Base-by-base conservation (phyloP, 148 eudicot genomes). In the Cornus kousa region DNA sequence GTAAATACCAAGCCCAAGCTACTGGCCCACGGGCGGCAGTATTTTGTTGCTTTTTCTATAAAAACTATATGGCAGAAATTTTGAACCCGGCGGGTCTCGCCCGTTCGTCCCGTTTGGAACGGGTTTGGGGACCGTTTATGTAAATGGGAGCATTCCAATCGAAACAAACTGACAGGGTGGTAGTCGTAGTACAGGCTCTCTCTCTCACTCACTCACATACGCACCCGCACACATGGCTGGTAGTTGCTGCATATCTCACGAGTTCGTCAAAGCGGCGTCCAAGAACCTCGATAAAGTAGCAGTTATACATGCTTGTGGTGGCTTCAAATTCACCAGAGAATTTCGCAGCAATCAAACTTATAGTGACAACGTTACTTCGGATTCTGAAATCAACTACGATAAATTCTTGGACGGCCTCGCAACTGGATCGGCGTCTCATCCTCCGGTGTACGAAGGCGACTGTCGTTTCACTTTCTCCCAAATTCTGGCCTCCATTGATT, bases 161-260 rank as follows among this genome's bases (percentile, higher is more conserved):
- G 28, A 28, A 28, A 28, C 28, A 28, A 28, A 28, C 28, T 28
- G 0, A 28, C 28, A 28, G 28, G 28, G 28, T 0, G 28, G 28
- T 28, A 1, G n/a, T n/a, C n/a, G 28, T 28, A 28, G 28, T 28
- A 28, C 28, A 0, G 28, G n/a, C n/a, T 28, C 28, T 28, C 28
- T 28, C 28, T 28, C 28, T 28, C 28, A 28, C 28, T 28, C 28
- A 28, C 28, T 28, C 28, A 28, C 28, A 28, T 28, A 28, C 28
- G 28, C 28, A 28, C 28, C 28, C 28, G 28, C 48, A 43, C 8
- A 43, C 8, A 62, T 62, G 66, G 66, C 66, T 11, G 23, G 24
- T 19, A 20, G 23, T 13, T 93, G 98, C 77, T 93, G 98, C 83
- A 85, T 93, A 68, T 86, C 96, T 22, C 98, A 95, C 84, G 77